Conservation (phyloP, 2,329 filamentous ascomycete genomes). For the Huntiella moniliformis region DNA sequence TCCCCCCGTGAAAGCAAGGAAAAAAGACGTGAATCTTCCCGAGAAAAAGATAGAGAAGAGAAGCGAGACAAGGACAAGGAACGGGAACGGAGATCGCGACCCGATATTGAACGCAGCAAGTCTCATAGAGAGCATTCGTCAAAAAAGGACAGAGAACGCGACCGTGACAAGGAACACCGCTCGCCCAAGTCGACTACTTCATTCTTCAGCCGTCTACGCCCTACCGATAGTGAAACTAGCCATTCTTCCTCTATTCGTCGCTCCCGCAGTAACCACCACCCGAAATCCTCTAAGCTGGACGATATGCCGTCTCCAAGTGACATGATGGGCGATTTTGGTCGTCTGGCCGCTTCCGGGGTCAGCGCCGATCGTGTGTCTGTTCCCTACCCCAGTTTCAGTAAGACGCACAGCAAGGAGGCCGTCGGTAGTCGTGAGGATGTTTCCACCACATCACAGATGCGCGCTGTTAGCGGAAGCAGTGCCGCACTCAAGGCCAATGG, state of each 20-base stretch:
- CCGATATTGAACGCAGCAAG: conserved; percentile 14
- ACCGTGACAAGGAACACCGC: conserved; percentile 21
- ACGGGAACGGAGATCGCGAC: conserved; percentile 6
- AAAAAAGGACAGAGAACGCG: conserved; percentile 18
- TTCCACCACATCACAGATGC: conserved; percentile 15
- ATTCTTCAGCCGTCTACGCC: conserved; percentile 19
- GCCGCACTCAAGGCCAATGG: conserved; percentile 12
- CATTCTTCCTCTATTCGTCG: conserved; percentile 14
- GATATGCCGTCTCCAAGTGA: conserved; percentile 6
- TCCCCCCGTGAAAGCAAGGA: conserved; percentile 6
- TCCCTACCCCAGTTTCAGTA: conserved; percentile 71
- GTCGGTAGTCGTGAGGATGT: conserved; percentile 44
- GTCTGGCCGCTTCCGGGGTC: conserved; percentile 11
- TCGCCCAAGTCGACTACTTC: conserved; percentile 20
- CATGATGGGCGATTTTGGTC: conserved; percentile 6
- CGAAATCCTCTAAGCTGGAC: conserved; percentile 20
- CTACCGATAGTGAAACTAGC: conserved; percentile 22
- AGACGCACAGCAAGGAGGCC: conserved; percentile 77
- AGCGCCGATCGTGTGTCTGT: conserved; percentile 31
- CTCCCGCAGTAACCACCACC: conserved; percentile 15
- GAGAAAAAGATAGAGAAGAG: conserved; percentile 6
- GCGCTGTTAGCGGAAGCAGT: conserved; percentile 14
- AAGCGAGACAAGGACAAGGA: conserved; percentile 7
- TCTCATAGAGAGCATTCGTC: conserved; percentile 18
- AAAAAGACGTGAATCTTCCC: conserved; percentile 9